Evolutionary conservation across 2,329 filamentous ascomycete species (phyloP).

Genomic region (Fusarium chuoi): DNA sequence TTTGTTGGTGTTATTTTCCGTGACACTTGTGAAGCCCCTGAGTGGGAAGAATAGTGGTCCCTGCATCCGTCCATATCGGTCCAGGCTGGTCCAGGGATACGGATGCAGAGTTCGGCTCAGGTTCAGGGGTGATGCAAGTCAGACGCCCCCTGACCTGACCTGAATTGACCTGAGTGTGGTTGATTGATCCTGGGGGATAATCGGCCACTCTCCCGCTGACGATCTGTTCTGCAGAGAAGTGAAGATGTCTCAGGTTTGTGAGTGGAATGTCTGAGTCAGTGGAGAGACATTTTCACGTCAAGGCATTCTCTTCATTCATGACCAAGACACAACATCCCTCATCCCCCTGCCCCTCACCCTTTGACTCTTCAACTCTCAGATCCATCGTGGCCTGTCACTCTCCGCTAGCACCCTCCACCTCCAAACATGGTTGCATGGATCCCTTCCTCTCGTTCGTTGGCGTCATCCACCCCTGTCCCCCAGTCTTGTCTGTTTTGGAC

Average conservation of each 20-base stretch:
- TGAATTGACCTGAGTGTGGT: neutral
- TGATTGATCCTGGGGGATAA: conserved; percentile 14
- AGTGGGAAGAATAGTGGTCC: conserved; percentile 29
- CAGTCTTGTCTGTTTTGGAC: conserved; percentile 9
- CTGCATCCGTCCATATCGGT: conserved; percentile 21
- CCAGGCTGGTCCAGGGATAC: neutral
- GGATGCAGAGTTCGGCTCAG: conserved; percentile 11
- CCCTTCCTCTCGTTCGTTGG: conserved; percentile 10
- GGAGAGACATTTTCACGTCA: neutral
- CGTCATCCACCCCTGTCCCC: conserved; percentile 12
- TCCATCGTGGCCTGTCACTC: neutral
- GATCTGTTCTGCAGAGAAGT: neutral
- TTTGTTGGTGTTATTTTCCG: conserved; percentile 13
- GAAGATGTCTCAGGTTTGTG: neutral
- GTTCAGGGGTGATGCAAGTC: conserved; percentile 36
- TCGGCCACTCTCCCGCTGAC: conserved; percentile 23
- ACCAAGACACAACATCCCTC: neutral
- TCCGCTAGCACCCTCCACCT: neutral
- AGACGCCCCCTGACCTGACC: conserved; percentile 30
- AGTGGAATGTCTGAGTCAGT: neutral
- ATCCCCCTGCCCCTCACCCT: neutral
- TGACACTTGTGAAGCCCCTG: conserved; percentile 34
- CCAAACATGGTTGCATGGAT: conserved; percentile 3
- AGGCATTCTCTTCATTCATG: conserved; percentile 18
- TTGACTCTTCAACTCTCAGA: no score